Conservation (phyloP, 2,329 filamentous ascomycete species). For the Akanthomyces uredinophilus region DNA sequence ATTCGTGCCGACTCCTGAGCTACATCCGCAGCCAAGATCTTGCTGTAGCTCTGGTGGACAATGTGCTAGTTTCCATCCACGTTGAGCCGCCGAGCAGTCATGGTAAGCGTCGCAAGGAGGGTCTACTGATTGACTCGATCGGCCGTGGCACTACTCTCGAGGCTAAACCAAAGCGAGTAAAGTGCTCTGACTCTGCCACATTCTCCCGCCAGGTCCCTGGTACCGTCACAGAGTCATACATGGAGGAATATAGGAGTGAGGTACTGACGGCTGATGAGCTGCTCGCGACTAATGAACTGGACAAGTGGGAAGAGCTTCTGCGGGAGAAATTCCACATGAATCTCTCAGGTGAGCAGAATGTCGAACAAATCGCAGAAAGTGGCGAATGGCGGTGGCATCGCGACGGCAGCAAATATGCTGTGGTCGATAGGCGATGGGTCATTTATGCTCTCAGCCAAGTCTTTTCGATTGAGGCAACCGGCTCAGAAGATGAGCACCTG, state of each 20-base stretch:
- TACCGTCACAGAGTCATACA: constrained; percentile 45
- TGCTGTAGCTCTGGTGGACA: constrained; percentile 59
- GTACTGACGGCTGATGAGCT: constrained; percentile 43
- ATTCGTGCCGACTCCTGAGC: constrained; percentile 43
- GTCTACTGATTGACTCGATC: constrained; percentile 68
- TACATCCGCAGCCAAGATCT: constrained; percentile 64
- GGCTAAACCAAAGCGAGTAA: constrained; percentile 29
- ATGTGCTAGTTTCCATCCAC: constrained; percentile 63
- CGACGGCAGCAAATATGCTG: constrained; percentile 41
- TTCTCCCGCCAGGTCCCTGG: constrained; percentile 40
- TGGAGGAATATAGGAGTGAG: constrained; percentile 40
- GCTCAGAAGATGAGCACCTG: constrained; percentile 33
- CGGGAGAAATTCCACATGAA: constrained; percentile 44
- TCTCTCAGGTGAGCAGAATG: background rate
- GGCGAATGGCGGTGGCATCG: constrained; percentile 48
- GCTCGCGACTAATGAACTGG: constrained; percentile 40
- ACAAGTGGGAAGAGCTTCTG: constrained; percentile 45
- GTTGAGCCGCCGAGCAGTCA: constrained; percentile 56
- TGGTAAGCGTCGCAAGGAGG: constrained; percentile 53
- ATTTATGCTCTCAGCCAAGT: constrained; percentile 58
- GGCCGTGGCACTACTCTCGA: constrained; percentile 53
- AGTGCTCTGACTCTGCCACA: constrained; percentile 26
- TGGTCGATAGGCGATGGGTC: constrained; percentile 61
- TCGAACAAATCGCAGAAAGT: constrained; percentile 21
- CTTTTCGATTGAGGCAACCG: constrained; percentile 46